Percentiles rank a stretch among this genome's conserved stretches.
phyloP scores from a whole-genome alignment of 345 rosid genomes.

The Iberis pinnata region DNA sequence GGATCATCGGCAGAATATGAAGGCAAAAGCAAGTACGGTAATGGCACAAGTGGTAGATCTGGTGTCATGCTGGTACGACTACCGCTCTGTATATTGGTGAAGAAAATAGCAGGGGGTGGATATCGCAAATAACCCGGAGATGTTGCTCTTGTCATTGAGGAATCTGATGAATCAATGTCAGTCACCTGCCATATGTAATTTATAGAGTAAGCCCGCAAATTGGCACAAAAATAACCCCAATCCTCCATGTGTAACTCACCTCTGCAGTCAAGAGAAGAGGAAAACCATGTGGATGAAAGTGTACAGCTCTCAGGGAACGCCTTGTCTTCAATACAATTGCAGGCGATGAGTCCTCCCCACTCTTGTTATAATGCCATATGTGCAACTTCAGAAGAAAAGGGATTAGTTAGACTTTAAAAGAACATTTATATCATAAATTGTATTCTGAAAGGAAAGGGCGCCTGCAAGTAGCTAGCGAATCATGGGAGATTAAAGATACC shows the following conservation, averaged over 20 bases:
- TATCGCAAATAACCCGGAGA: slow-evolving; percentile 62
- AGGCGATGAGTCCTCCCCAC: slow-evolving; percentile 57
- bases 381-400: slow-evolving; percentile 41
- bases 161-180: slow-evolving; percentile 81
- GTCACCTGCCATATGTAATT: slow-evolving; percentile 71
- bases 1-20: slow-evolving; percentile 41
- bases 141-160: slow-evolving; percentile 61
- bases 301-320: slow-evolving; percentile 80
- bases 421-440: slow-evolving; percentile 1
- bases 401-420: slow-evolving; percentile 7
- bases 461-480: slow-evolving; percentile 10
- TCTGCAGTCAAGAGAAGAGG: slow-evolving; percentile 83
- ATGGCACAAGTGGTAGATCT: slow-evolving; percentile 50
- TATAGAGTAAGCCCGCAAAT: slow-evolving; percentile 38
- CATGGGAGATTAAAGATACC: slow-evolving; percentile 32
- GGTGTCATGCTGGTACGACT: slow-evolving; percentile 39
- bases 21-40: slow-evolving; percentile 49
- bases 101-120: slow-evolving; percentile 66
- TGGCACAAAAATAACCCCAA: slow-evolving; percentile 25
- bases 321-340: slow-evolving; percentile 59
- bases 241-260: slow-evolving; percentile 40
- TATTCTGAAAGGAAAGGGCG: slow-evolving; percentile 2
- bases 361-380: slow-evolving; percentile 64
- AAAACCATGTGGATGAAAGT: slow-evolving; percentile 72
- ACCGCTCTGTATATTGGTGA: slow-evolving; percentile 47